A percentile compares a stretch with the other conserved stretches of the same genome.
Evolutionary conservation across 305 asterid genomes (phyloP).

Genomic region (Stenogyne calaminthoides): DNA sequence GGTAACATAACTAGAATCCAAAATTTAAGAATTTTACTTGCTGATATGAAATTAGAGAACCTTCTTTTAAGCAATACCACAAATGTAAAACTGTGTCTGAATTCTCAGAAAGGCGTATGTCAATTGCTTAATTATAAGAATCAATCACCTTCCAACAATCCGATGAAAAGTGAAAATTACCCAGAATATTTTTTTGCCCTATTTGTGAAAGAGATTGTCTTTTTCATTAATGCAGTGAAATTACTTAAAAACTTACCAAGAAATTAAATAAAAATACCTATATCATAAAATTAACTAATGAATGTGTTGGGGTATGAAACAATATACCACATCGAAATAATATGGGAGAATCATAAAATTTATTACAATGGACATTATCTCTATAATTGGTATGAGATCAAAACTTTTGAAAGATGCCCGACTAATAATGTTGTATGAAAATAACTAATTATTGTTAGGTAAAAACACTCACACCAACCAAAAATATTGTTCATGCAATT

Average conservation of each 20-base stretch:
- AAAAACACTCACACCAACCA: too few species aligned
- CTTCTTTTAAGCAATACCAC: slow-evolving; percentile 19
- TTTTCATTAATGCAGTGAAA: slow-evolving; percentile 26
- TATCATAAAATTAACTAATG: too few species aligned
- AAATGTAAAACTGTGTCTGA: slow-evolving; percentile 39
- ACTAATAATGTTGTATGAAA: too few species aligned
- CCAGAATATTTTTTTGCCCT: slow-evolving; percentile 21
- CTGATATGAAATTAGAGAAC: background rate
- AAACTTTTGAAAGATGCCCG: too few species aligned
- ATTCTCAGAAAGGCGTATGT: slow-evolving; percentile 41
- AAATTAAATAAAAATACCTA: too few species aligned
- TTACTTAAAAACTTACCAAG: slow-evolving; percentile 6
- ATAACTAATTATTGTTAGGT: too few species aligned
- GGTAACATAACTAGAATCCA: slow-evolving; percentile 25
- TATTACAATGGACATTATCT: too few species aligned
- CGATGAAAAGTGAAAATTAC: slow-evolving; percentile 9
- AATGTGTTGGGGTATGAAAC: too few species aligned
- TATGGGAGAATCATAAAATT: too few species aligned
- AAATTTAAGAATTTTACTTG: slow-evolving; percentile 5
- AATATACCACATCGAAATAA: too few species aligned
- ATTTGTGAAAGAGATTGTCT: slow-evolving; percentile 23
- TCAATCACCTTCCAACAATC: slow-evolving; percentile 34
- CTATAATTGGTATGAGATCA: too few species aligned
- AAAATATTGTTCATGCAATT: too few species aligned
- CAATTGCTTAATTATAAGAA: slow-evolving; percentile 31